Percentiles rank a stretch among this genome's conserved stretches.
These are phyloP conservation scores for Stephania japonica DNA, from an alignment of 164 flowering plant species.

Conservation along the genomic window DNA sequence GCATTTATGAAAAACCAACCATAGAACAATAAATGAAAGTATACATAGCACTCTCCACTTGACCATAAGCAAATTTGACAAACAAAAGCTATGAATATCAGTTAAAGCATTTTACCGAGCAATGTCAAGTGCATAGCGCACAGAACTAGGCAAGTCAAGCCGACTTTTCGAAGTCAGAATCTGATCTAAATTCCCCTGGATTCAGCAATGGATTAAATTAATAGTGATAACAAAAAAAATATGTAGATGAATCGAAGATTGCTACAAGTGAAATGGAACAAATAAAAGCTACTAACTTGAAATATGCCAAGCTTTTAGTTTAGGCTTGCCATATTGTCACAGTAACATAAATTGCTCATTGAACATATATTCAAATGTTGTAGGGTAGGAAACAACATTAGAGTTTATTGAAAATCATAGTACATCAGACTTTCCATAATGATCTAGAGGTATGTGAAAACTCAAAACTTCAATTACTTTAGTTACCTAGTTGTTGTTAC, in stretches of 20 bases:
- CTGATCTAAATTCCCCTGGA: slow-evolving; percentile 39
- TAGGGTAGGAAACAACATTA: neutral
- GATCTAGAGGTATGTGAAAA: neutral
- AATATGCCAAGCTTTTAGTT: neutral
- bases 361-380: neutral
- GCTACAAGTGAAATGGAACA: neutral
- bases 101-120: slow-evolving; percentile 36
- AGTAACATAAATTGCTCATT: too few species aligned
- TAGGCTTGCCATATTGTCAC: neutral
- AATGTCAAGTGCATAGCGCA: slow-evolving; percentile 60
- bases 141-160: slow-evolving; percentile 38
- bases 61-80: neutral
- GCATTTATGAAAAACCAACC: too few species aligned
- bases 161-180: slow-evolving; percentile 34
- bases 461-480: neutral
- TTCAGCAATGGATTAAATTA: neutral
- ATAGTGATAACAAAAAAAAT: neutral
- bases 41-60: neutral
- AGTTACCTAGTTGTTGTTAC: neutral
- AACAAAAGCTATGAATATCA: neutral
- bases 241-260: neutral
- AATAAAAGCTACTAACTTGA: neutral
- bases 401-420: neutral
- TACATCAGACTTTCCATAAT: neutral
- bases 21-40: too few species aligned